Conservation (phyloP, 2,329 filamentous ascomycete species). For the Curvularia verruculosa region DNA sequence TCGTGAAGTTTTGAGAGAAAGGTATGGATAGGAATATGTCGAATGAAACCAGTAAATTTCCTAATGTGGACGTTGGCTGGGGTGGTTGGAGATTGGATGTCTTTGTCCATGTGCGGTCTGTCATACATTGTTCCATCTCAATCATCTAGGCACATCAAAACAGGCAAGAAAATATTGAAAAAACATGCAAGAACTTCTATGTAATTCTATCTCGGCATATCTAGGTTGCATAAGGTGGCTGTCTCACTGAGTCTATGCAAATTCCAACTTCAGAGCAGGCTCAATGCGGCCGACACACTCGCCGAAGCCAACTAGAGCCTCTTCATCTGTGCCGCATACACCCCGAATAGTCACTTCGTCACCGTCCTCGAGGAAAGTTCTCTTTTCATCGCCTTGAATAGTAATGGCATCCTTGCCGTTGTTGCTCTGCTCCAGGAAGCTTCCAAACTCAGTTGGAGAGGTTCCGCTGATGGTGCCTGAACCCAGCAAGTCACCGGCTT, state of each 20-base stretch:
- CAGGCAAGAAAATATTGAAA: background rate
- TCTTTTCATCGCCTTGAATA: constrained; percentile 68
- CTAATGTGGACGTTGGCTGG: background rate
- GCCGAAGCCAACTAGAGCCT: constrained; percentile 76
- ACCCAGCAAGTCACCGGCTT: constrained; percentile 75
- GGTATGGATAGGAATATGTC: background rate
- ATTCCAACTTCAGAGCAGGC: constrained; percentile 39
- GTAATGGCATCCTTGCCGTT: constrained; percentile 70
- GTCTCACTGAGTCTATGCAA: constrained; percentile 8
- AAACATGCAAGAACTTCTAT: background rate
- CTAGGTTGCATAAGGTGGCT: background rate
- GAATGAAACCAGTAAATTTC: background rate
- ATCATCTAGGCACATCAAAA: background rate
- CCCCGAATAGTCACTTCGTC: constrained; percentile 73
- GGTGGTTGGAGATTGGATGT: background rate
- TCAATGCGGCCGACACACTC: constrained; percentile 70
- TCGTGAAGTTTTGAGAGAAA: background rate
- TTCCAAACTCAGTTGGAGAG: constrained; percentile 64
- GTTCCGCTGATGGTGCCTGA: constrained; percentile 79
- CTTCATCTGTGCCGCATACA: constrained; percentile 66
- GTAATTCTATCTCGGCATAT: background rate
- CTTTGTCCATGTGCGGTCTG: background rate
- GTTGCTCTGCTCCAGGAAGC: constrained; percentile 73
- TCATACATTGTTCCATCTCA: background rate
- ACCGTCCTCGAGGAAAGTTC: constrained; percentile 75